phyloP scores from a whole-genome alignment of 345 rosid species.

The Iberis pinnata region DNA sequence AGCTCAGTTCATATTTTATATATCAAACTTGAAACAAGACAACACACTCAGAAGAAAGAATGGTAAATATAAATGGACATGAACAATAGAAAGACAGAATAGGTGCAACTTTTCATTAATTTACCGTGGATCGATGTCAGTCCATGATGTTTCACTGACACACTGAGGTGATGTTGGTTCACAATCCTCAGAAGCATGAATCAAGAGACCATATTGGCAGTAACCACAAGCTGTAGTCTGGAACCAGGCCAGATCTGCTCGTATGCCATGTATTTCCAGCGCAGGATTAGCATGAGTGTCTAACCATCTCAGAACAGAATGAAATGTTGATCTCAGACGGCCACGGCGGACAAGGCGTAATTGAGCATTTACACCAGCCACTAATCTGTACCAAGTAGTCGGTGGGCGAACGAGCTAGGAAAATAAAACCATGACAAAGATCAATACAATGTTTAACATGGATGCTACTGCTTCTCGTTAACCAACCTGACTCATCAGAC shows the following conservation, averaged over 20 bases:
- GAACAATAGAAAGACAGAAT: no score
- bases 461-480: slow-evolving; percentile 14
- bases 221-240: slow-evolving; percentile 75
- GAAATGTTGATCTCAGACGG: slow-evolving; percentile 58
- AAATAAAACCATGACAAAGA: slow-evolving; percentile 13
- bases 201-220: slow-evolving; percentile 80
- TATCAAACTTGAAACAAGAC: no score
- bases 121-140: slow-evolving; percentile 54
- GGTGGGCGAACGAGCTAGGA: slow-evolving; percentile 74
- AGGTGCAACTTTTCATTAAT: slow-evolving; percentile 10
- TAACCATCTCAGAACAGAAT: slow-evolving; percentile 70
- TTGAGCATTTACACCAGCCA: slow-evolving; percentile 96
- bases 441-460: slow-evolving; percentile 21
- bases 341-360: slow-evolving; percentile 87
- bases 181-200: slow-evolving; percentile 52
- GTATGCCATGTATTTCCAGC: slow-evolving; percentile 51
- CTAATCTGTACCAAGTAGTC: slow-evolving; percentile 87
- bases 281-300: slow-evolving; percentile 92
- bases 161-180: slow-evolving; percentile 35
- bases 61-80: no score
- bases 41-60: no score
- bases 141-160: slow-evolving; percentile 33
- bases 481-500: slow-evolving; percentile 86
- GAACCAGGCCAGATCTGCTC: slow-evolving; percentile 91
- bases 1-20: no score